Percentiles rank a stretch among this genome's conserved stretches.
phyloP scores from a whole-genome alignment of 441 rosid species.

The Jatropha podagrica region DNA sequence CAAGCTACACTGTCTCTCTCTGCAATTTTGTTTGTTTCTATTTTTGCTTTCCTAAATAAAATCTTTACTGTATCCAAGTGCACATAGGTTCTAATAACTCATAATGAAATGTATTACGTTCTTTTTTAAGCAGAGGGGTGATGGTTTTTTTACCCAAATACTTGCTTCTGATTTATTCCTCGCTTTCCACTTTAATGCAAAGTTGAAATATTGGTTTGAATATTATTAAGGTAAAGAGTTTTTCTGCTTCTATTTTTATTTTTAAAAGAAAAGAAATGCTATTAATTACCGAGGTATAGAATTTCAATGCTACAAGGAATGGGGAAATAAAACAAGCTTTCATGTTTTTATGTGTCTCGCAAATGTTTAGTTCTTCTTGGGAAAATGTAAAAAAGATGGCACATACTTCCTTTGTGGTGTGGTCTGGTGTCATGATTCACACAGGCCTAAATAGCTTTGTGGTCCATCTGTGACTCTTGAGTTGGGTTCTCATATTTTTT shows the following conservation, averaged over 20 bases:
- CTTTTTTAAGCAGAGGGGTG: background rate
- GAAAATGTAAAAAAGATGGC: too few species aligned
- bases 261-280: background rate
- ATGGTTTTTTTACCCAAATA: background rate
- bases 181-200: background rate
- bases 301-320: too few species aligned
- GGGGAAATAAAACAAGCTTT: too few species aligned
- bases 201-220: background rate
- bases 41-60: background rate
- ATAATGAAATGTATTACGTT: background rate
- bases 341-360: too few species aligned
- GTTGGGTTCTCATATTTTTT: too few species aligned
- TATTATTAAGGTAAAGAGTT: background rate
- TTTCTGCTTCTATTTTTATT: background rate
- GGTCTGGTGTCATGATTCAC: too few species aligned
- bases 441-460: too few species aligned
- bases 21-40: background rate
- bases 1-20: background rate
- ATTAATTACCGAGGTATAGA: background rate
- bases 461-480: too few species aligned
- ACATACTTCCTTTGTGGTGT: too few species aligned
- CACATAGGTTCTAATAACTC: background rate
- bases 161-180: background rate
- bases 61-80: background rate
- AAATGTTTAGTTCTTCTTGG: too few species aligned